A percentile compares a stretch with the other conserved stretches of the same genome.
Conservation (phyloP, 2,329 filamentous ascomycete genomes). For the Fusarium illudens region DNA sequence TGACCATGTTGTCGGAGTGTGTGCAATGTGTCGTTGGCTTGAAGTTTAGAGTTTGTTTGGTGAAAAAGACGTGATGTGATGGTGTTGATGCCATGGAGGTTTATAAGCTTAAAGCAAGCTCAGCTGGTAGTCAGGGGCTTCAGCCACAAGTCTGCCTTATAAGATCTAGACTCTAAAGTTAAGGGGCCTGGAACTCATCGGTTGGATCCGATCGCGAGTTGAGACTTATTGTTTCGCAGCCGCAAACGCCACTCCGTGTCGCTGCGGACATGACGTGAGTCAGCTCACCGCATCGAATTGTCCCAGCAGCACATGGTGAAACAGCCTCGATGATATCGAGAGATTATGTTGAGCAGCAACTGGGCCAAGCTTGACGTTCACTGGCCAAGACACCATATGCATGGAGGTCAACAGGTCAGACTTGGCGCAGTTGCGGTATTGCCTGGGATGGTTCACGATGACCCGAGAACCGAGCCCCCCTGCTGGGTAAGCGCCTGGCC, state of each 20-base stretch:
- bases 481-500: background rate
- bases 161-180: constrained; percentile 5
- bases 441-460: background rate
- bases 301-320: background rate
- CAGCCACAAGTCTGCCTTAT: background rate
- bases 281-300: background rate
- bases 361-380: background rate
- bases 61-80: background rate
- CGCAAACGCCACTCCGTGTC: background rate
- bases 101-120: constrained; percentile 7
- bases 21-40: background rate
- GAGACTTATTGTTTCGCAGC: background rate
- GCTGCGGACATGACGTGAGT: background rate
- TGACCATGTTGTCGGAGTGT: constrained; percentile 9
- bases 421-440: background rate
- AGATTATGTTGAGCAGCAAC: background rate
- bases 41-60: background rate
- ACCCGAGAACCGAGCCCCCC: background rate
- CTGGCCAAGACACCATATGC: background rate
- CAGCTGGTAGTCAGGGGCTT: background rate
- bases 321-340: background rate
- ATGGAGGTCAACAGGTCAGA: background rate
- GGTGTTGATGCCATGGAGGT: background rate
- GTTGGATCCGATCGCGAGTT: background rate
- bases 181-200: background rate